Conservation (phyloP, 176 grass and related monocot genomes). For the Avena insularis region DNA sequence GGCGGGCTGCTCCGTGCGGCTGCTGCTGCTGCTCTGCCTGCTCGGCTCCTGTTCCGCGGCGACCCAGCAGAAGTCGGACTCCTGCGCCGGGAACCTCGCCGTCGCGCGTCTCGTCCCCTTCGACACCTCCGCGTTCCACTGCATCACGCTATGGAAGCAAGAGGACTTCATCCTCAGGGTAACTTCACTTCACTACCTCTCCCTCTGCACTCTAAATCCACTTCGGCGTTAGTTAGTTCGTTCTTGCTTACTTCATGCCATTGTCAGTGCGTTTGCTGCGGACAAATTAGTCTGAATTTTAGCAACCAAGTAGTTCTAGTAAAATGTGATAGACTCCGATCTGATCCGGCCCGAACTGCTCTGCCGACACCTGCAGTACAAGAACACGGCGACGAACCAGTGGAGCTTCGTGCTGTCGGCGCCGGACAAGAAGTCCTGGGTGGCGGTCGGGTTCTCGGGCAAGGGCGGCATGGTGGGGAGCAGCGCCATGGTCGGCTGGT, state of each 20-base stretch:
- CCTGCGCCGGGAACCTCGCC: conserved; percentile 55
- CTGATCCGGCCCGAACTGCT: conserved; percentile 15
- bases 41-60: conserved; percentile 44
- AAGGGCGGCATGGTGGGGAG: conserved; percentile 89
- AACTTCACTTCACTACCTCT: not conserved
- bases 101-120: conserved; percentile 72
- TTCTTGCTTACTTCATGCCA: too few species aligned
- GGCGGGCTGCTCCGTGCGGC: conserved; percentile 39
- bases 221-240: too few species aligned
- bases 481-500: conserved; percentile 82
- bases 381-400: conserved; percentile 61
- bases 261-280: too few species aligned
- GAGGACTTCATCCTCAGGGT: conserved; percentile 86
- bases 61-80: conserved; percentile 75
- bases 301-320: not conserved
- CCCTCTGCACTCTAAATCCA: too few species aligned
- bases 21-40: conserved; percentile 56
- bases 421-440: conserved; percentile 67
- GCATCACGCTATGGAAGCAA: conserved; percentile 67
- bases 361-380: conserved; percentile 56
- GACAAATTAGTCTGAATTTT: not conserved
- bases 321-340: not conserved
- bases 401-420: conserved; percentile 97
- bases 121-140: conserved; percentile 65
- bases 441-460: conserved; percentile 78